Percentiles rank a stretch among this genome's conserved stretches.
These are phyloP conservation scores for Phytophthora agathidicida DNA, from an alignment of 352 stramenopile genomes.

Conservation along the genomic window DNA sequence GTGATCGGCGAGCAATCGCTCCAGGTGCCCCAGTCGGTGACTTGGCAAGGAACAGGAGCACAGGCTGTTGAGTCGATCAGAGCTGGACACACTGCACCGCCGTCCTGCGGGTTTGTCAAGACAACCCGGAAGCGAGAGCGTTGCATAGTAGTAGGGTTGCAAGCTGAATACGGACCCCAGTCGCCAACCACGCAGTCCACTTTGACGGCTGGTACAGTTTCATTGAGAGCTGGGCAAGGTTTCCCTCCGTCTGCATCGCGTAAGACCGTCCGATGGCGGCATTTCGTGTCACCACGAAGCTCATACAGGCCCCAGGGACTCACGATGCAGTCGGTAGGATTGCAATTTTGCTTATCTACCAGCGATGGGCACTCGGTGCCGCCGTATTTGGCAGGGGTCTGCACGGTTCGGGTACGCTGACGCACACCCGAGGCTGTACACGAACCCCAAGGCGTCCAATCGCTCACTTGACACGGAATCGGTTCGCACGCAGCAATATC, in stretches of 20 bases:
- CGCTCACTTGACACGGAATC: conserved; percentile 52
- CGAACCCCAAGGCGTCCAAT: conserved; percentile 52
- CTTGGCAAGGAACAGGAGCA: conserved; percentile 47
- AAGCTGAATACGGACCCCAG: conserved; percentile 53
- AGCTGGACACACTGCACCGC: conserved; percentile 46
- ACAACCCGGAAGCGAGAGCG: conserved; percentile 55
- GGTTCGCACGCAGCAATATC: conserved; percentile 52
- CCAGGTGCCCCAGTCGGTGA: conserved; percentile 59
- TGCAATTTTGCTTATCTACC: conserved; percentile 63
- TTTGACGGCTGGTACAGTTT: conserved; percentile 42
- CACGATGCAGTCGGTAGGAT: conserved; percentile 65
- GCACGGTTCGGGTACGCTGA: conserved; percentile 52
- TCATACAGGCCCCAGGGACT: conserved; percentile 53
- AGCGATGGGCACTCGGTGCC: conserved; percentile 49
- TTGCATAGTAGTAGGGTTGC: conserved; percentile 40
- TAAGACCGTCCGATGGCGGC: conserved; percentile 44
- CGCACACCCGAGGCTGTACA: conserved; percentile 44
- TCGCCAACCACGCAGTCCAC: conserved; percentile 51
- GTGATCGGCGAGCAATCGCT: conserved; percentile 43
- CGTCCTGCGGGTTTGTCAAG: conserved; percentile 47
- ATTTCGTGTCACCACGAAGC: conserved; percentile 48
- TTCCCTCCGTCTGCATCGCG: conserved; percentile 47
- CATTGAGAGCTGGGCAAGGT: conserved; percentile 45
- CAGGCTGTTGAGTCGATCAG: conserved; percentile 44
- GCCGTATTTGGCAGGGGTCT: conserved; percentile 47